Base-by-base conservation (phyloP, 805 yeast genomes). In the Candida mattraensis region DNA sequence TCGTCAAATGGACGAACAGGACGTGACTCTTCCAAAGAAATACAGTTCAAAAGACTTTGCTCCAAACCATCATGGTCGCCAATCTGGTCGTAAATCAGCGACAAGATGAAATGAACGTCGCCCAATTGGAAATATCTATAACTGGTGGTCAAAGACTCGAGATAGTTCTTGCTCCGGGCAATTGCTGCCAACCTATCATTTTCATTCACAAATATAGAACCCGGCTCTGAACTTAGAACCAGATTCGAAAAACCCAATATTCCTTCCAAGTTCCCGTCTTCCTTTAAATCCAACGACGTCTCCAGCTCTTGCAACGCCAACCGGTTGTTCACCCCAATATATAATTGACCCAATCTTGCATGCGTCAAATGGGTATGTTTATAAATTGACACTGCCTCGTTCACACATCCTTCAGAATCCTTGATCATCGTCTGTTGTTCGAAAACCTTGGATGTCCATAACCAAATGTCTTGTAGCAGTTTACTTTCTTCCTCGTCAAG, bases 31-130 rank as follows among this genome's bases (percentile, higher is more conserved):
- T 80, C 87, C 43, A 80, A 65, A 46, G 75, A 78, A 9, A 85
- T 73, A 56, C 84, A 72, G 48, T 64, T 73, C 80, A 87, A 74
- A 38, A 84, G 62, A 7, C 80, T 65, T 17, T 64, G 52, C 19
- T 71, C 71, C 42, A 74, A 67, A 23, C 62, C 57, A 14, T 66
- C 59, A 8, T 58, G 42, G 41, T 69, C 69, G 40, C 80, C 84
- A 28, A 74, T 78, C 31, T 73, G 61, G 44, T 80, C 88, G 54
- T 83, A 83, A 15, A 84, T 70, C 45, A 69, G 60, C 2, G 87
- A 74, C 39, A 85, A 63, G 37, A 72, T 72, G 73, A 77, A 81
- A 83, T 89, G 83, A 9, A 82, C 68, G 56, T 87, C 95, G 3
- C 69, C 45, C 30, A 51, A 51, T 44, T 67, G 70, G 45, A 50